A percentile compares a stretch with the other conserved stretches of the same genome.
phyloP scores from a whole-genome alignment of 441 rosid genomes.

The Populus hybrid region DNA sequence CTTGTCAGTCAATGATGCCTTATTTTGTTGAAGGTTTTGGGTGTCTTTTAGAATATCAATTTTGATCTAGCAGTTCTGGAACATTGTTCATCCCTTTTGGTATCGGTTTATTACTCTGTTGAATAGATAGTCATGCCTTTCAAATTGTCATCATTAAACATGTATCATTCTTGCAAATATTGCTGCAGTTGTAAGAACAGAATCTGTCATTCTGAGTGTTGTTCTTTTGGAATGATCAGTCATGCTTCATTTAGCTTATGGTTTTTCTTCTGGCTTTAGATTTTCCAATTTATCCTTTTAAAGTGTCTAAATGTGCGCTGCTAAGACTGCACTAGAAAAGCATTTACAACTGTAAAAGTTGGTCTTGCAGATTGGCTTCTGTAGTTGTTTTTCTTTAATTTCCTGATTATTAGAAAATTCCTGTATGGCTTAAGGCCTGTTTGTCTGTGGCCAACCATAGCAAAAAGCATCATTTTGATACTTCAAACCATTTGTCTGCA shows the following conservation, averaged over 20 bases:
- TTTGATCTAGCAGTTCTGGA: background rate
- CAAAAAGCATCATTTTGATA: no score
- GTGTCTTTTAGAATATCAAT: background rate
- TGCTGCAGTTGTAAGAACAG: background rate
- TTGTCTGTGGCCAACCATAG: no score
- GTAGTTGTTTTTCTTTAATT: no score
- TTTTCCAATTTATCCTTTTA: background rate
- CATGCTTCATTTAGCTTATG: background rate
- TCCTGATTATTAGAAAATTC: no score
- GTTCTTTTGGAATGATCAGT: background rate
- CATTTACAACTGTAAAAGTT: background rate
- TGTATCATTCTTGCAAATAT: background rate
- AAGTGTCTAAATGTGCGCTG: background rate
- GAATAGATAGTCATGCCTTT: background rate
- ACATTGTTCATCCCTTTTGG: background rate
- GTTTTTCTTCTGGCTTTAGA: background rate
- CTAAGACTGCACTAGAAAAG: background rate
- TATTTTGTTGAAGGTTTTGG: background rate
- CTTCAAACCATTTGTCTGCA: no score
- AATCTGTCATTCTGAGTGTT: background rate
- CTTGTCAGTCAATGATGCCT: background rate
- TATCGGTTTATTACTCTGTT: no score
- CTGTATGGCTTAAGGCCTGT: no score
- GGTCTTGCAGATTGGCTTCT: background rate
- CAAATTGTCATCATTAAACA: background rate